Conservation (phyloP, 164 flowering plant species). For the Chimonanthus salicifolius region DNA sequence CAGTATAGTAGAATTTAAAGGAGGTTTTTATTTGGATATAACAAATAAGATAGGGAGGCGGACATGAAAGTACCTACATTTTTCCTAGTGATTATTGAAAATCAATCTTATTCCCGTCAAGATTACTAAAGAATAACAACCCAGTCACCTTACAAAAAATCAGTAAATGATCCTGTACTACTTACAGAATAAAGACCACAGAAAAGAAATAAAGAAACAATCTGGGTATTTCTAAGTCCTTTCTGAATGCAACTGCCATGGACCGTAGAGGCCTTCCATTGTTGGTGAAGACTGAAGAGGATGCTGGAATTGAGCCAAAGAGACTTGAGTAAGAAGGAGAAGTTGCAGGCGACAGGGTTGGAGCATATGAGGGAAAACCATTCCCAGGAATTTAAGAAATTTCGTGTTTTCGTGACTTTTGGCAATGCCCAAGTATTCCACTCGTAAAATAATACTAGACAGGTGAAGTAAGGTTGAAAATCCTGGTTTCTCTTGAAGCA, state of each 20-base stretch:
- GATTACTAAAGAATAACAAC: background rate
- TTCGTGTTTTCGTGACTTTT: constrained; percentile 71
- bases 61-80: background rate
- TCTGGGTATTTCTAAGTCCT: background rate
- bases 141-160: constrained; percentile 2
- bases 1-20: too few species aligned
- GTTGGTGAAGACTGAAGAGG: constrained; percentile 30
- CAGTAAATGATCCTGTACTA: background rate
- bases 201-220: background rate
- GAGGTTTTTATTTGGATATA: too few species aligned
- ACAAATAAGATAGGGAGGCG: too few species aligned
- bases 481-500: constrained; percentile 61
- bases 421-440: constrained; percentile 64
- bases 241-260: constrained; percentile 14
- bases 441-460: constrained; percentile 83
- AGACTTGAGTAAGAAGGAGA: constrained; percentile 70
- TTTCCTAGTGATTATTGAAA: background rate
- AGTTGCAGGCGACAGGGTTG: constrained; percentile 28
- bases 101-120: background rate
- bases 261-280: constrained; percentile 6
- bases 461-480: constrained; percentile 65
- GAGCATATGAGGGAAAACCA: constrained; percentile 40
- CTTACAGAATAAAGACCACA: background rate
- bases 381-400: constrained; percentile 44
- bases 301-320: constrained; percentile 68